These are phyloP conservation scores for Quercus alba DNA, from an alignment of 306 rosid species.

Conservation along the genomic window DNA sequence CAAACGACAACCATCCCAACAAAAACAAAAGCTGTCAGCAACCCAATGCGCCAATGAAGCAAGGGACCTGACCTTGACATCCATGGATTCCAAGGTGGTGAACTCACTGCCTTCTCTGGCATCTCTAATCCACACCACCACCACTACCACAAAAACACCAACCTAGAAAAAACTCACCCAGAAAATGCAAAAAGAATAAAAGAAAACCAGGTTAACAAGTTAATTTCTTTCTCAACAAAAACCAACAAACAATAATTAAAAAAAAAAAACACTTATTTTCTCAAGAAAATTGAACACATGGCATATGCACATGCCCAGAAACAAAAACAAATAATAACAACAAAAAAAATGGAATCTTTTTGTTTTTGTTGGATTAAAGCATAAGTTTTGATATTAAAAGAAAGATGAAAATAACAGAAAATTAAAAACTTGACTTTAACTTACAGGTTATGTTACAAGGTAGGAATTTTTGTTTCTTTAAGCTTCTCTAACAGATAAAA, in stretches of 20 bases:
- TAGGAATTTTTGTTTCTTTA: neutral
- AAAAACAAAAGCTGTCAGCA: slow-evolving; percentile 50
- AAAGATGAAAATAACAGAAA: neutral
- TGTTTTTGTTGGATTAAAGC: neutral
- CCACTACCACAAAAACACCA: slow-evolving; percentile 8
- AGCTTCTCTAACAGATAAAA: neutral
- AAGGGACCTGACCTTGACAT: slow-evolving; percentile 32
- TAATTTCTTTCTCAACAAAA: slow-evolving; percentile 1
- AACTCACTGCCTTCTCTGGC: slow-evolving; percentile 55
- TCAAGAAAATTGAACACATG: slow-evolving; percentile 14
- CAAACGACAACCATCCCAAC: slow-evolving; percentile 59
- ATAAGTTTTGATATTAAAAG: neutral
- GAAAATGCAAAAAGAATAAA: neutral
- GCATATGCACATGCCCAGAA: slow-evolving; percentile 14
- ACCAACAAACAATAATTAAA: neutral
- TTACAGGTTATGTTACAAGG: slow-evolving; percentile 13
- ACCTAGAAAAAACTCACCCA: slow-evolving; percentile 22
- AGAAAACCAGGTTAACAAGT: neutral
- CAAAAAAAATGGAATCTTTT: neutral
- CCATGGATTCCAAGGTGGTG: slow-evolving; percentile 41
- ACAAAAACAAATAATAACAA: neutral
- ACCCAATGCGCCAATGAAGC: slow-evolving; percentile 58
- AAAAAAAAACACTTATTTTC: slow-evolving; percentile 7
- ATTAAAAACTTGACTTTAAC: neutral
- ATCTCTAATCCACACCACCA: slow-evolving; percentile 35